phyloP scores from a whole-genome alignment of 1,139 yeast genomes.

The Taphrina communis region DNA sequence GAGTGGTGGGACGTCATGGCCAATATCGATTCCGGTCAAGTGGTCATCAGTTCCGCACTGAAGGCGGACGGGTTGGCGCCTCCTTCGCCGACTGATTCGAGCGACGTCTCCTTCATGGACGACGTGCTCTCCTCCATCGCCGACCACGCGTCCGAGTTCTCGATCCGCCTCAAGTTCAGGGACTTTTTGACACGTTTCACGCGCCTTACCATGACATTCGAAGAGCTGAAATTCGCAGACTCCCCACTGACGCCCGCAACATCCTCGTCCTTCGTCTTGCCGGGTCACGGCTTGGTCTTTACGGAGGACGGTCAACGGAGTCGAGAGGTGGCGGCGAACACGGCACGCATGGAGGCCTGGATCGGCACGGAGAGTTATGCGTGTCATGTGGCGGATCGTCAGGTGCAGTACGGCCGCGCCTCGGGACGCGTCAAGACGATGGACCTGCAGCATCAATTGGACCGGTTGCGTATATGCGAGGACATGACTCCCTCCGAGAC shows the following conservation, averaged over 20 bases:
- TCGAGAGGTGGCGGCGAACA: slow-evolving; percentile 49
- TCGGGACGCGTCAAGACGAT: slow-evolving; percentile 49
- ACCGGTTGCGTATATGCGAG: slow-evolving; percentile 48
- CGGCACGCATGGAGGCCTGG: slow-evolving; percentile 52
- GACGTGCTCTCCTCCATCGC: slow-evolving; percentile 51
- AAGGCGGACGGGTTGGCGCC: slow-evolving; percentile 9
- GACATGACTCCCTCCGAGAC: slow-evolving; percentile 50
- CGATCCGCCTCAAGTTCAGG: slow-evolving; percentile 51
- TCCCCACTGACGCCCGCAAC: slow-evolving; percentile 50
- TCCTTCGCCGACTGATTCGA: slow-evolving; percentile 39
- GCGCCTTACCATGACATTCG: slow-evolving; percentile 51
- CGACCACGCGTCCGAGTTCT: slow-evolving; percentile 51
- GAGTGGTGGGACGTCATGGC: slow-evolving; percentile 66
- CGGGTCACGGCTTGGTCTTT: slow-evolving; percentile 53
- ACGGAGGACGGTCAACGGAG: slow-evolving; percentile 48
- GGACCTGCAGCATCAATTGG: slow-evolving; percentile 51
- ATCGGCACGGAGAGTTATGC: slow-evolving; percentile 49
- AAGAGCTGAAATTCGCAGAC: slow-evolving; percentile 49
- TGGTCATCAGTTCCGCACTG: slow-evolving; percentile 52
- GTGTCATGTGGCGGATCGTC: slow-evolving; percentile 2
- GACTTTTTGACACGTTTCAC: slow-evolving; percentile 51
- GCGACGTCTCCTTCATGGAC: slow-evolving; percentile 49
- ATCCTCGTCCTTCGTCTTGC: slow-evolving; percentile 46
- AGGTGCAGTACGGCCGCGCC: slow-evolving; percentile 45
- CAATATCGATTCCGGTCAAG: slow-evolving; percentile 59